Conservation (phyloP, 192 early-diverging fungal genomes). For the Coemansia sp. region DNA sequence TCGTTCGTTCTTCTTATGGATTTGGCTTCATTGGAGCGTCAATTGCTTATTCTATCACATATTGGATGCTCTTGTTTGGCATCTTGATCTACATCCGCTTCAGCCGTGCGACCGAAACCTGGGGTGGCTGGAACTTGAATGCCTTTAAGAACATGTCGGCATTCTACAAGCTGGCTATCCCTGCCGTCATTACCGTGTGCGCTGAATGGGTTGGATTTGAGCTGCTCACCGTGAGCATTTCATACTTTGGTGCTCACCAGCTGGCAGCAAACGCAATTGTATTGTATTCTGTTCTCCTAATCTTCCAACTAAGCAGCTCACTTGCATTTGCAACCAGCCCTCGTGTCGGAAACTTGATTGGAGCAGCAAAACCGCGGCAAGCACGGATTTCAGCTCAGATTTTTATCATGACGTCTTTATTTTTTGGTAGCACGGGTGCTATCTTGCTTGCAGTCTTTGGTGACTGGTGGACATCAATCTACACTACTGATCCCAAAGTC, state of each 20-base stretch:
- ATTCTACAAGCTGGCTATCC: conserved; percentile 67
- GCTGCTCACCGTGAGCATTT: conserved; percentile 62
- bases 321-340: conserved; percentile 70
- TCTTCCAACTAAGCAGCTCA: conserved; percentile 67
- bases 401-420: conserved; percentile 51
- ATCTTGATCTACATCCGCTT: conserved; percentile 59
- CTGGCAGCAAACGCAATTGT: conserved; percentile 78
- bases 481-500: conserved; percentile 69
- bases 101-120: conserved; percentile 64
- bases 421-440: conserved; percentile 38
- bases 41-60: conserved; percentile 63
- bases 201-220: conserved; percentile 85
- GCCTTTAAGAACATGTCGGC: conserved; percentile 59
- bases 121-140: conserved; percentile 78
- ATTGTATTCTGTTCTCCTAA: conserved; percentile 61
- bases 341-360: conserved; percentile 73
- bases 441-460: conserved; percentile 8
- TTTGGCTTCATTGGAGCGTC: conserved; percentile 82
- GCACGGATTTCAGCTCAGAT: conserved; percentile 58
- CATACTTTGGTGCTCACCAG: conserved; percentile 65
- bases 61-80: conserved; percentile 63
- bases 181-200: too few relatives aligned
- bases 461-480: conserved; percentile 45
- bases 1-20: conserved; percentile 65
- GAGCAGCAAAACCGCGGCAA: too few relatives aligned